Base-by-base conservation (phyloP, 192 early-diverging fungal genomes). In the Gamsiella multidivaricata region DNA sequence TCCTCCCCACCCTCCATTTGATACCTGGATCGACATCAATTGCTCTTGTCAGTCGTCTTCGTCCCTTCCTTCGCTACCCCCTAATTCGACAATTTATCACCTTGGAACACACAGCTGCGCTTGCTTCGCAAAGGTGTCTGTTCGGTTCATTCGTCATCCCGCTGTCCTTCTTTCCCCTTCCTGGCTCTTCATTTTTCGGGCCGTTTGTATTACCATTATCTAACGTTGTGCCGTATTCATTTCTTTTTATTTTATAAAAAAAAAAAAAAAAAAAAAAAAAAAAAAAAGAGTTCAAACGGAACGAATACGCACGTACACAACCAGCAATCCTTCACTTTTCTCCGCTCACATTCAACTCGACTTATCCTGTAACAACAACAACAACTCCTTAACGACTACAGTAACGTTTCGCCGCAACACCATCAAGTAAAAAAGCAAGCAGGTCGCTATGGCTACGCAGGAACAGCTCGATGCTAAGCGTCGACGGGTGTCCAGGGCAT, bases 391-490 rank as follows among this genome's bases (percentile, higher is more conserved):
- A n/a, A n/a, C n/a, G n/a, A n/a, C n/a, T n/a, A n/a, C n/a, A n/a
- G n/a, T n/a, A n/a, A n/a, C n/a, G n/a, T 32, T 33, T 33, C 18
- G 54, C 54, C 5, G 33, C 33, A 50, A 20, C 39, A 20, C 46
- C 36, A n/a, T 11, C 34, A 46, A 26, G 37, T 9, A 39, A 39
- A 5, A 39, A 39, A 5, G 37, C 5, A 5, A 39, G 37, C 37
- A 39, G 37, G 37, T 39, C 37, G 5, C 36, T 31, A 76, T 76
- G 72, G 29, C 74, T 15, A 51, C 74, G n/a, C 65, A 68, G 42
- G 74, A 78, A 14, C 74, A 78, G 60, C 70, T 73, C 17, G 74
- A 78, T 53, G 56, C 57, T 14, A 78, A 78, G 43, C 58, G 74
- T 32, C 65, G 74, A 34, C 59, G 74, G 45, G 74, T 78, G 34